Evolutionary conservation across 164 flowering plant genomes (phyloP).

Genomic region (Aristolochia californica): DNA sequence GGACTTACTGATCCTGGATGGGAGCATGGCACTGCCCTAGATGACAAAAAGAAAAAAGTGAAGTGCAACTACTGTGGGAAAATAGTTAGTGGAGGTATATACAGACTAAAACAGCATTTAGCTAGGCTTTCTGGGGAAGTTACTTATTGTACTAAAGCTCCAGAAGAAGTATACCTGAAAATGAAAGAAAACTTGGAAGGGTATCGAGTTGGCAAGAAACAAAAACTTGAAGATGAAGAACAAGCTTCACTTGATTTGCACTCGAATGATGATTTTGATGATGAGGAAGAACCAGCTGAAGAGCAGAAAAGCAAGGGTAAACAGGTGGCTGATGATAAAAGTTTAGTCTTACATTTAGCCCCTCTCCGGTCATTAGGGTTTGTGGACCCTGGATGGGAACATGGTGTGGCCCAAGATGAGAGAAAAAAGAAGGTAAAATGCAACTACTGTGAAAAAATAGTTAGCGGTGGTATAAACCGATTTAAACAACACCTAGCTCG

Average conservation of each 20-base stretch:
- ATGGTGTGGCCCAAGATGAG: conserved; percentile 84
- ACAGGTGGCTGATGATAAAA: conserved; percentile 30
- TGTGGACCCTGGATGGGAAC: conserved; percentile 90
- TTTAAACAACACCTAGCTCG: conserved; percentile 76
- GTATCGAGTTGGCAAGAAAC: conserved; percentile 39
- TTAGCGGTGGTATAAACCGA: conserved; percentile 72
- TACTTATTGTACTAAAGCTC: conserved; percentile 48
- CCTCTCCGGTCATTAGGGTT: conserved; percentile 67
- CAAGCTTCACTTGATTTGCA: conserved; percentile 28
- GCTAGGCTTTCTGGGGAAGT: conserved; percentile 64
- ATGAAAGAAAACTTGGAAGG: conserved; percentile 64
- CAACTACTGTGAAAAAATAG: conserved; percentile 61
- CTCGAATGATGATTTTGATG: conserved; percentile 34
- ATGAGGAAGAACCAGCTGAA: conserved; percentile 28
- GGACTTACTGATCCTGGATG: conserved; percentile 67
- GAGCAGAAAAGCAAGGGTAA: conserved; percentile 41
- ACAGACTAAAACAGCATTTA: conserved; percentile 62
- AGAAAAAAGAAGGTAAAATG: conserved; percentile 76
- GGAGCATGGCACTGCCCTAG: conserved; percentile 68
- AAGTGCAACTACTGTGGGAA: conserved; percentile 72
- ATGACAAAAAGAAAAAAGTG: conserved; percentile 63
- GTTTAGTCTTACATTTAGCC: conserved; percentile 28
- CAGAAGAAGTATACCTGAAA: conserved; percentile 46
- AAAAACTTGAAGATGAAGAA: conserved; percentile 37
- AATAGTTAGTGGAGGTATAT: conserved; percentile 68